These are phyloP conservation scores for Phytomonas francai DNA, from an alignment of 208 protist species.

Conservation along the genomic window DNA sequence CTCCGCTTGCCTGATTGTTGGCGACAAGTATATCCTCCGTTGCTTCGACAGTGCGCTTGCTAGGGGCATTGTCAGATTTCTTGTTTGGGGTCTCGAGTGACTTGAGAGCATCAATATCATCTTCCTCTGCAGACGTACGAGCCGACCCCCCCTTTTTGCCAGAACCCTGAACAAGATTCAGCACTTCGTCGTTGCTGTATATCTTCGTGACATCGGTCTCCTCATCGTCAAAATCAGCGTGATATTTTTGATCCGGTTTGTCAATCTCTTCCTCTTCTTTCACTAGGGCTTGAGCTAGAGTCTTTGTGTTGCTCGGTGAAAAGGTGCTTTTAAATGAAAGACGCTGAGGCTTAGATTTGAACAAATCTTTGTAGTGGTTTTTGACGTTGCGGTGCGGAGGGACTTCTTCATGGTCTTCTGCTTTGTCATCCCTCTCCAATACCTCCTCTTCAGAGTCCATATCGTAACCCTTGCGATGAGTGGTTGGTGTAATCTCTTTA, in stretches of 20 bases:
- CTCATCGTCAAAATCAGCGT: constrained; percentile 14
- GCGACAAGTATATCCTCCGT: neutral
- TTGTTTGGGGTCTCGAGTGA: neutral
- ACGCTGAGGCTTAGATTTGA: constrained; percentile 34
- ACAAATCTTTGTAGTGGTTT: constrained; percentile 42
- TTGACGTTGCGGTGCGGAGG: constrained; percentile 38
- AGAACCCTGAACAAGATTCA: constrained; percentile 13
- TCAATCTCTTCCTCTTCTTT: constrained; percentile 2
- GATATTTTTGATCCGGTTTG: neutral
- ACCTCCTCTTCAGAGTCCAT: constrained; percentile 2
- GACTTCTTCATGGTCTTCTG: constrained; percentile 3
- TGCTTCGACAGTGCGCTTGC: neutral
- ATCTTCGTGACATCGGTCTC: constrained; percentile 57
- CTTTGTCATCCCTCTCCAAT: neutral
- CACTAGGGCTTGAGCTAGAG: constrained; percentile 11
- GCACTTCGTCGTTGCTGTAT: constrained; percentile 63
- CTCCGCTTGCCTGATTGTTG: neutral
- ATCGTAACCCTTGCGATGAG: neutral
- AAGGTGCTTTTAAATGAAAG: constrained; percentile 63
- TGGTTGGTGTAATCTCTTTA: neutral
- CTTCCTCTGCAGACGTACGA: neutral
- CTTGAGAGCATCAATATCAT: neutral
- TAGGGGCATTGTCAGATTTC: neutral
- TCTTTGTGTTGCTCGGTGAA: constrained; percentile 19
- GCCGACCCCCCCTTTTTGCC: neutral